Conservation (phyloP, 805 yeast genomes). For the Metschnikowia vanudenii region DNA sequence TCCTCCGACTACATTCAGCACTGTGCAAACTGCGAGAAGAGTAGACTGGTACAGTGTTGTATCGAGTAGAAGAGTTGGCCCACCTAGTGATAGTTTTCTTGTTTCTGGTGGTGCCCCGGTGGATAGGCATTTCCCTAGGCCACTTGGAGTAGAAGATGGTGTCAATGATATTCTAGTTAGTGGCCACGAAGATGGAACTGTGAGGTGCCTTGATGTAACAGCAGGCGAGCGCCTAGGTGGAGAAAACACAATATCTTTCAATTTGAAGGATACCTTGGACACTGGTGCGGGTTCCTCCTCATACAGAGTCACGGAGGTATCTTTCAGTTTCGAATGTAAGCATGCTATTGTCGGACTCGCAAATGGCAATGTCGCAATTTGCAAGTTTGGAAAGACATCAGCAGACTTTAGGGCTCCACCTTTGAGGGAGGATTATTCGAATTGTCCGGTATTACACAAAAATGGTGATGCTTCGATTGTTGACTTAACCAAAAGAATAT, state of each 20-base stretch:
- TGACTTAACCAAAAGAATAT: constrained; percentile 55
- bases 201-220: constrained; percentile 82
- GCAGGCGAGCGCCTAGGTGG: constrained; percentile 54
- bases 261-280: constrained; percentile 34
- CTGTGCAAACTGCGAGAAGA: constrained; percentile 52
- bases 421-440: constrained; percentile 25
- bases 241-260: constrained; percentile 33
- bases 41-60: constrained; percentile 74
- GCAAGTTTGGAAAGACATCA: constrained; percentile 55
- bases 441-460: constrained; percentile 31
- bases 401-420: constrained; percentile 21
- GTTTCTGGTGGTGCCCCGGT: constrained; percentile 82
- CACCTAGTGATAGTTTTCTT: constrained; percentile 45
- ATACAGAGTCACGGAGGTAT: constrained; percentile 52
- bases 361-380: constrained; percentile 72
- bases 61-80: constrained; percentile 32
- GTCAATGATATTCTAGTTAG: constrained; percentile 58
- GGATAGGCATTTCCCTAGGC: constrained; percentile 23
- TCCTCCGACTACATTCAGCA: constrained; percentile 61
- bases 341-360: constrained; percentile 69
- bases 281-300: constrained; percentile 32
- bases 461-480: constrained; percentile 39
- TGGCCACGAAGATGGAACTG: constrained; percentile 83
- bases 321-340: constrained; percentile 75
- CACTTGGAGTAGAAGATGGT: constrained; percentile 40